Evolutionary conservation across 768 basidiomycete species (phyloP), one percentile per base, ranked within the genome.

Genomic region (Boletus bicolor): DNA sequence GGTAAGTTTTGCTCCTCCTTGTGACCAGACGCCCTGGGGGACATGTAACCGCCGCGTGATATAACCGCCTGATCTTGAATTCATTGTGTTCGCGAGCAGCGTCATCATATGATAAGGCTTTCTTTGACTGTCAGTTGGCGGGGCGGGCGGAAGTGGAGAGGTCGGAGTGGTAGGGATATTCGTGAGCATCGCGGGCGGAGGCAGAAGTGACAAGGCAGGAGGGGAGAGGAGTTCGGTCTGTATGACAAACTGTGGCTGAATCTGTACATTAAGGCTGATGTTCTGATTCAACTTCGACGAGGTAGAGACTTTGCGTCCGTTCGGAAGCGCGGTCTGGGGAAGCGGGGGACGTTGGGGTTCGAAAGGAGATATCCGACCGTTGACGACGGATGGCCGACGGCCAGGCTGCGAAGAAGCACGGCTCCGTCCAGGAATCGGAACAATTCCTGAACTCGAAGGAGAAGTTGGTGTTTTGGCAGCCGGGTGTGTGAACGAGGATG

Each of bases 61-160:
- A 69, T 94, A 95, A 34, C 91, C 92, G n/a, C 93, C 93, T 5
- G 87, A 84, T 57, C 80, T 77, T 37, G 84, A 85, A 37, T 77
- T 80, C 84, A 95, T 95, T 28, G 92, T 92, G 49, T 77, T 82
- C 56, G 85, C 79, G 37, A 96, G 75, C 24, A 91, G 80, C 57
- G 78, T 76, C 92, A 96, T 94, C 81, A 96, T 81, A 68, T 93
- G 88, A 67, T 94, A 96, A 10, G 93, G 93, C 64, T 93, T 87
- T 42, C 90, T 80, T 47, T 91, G 75, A 24, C 86, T 78, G 62
- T 93, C 89, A 6, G 76, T 73, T 7, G 91, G 92, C 24, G 89
- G 79, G 15, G 78, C 71, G 2, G 87, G 83, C 7, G 91, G 92
- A 37, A 91, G 77, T 4, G 91, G 89, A 3, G 91, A 92, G 43